phyloP scores from a whole-genome alignment of 1,139 yeast genomes.

The Suhomyces maxii region DNA sequence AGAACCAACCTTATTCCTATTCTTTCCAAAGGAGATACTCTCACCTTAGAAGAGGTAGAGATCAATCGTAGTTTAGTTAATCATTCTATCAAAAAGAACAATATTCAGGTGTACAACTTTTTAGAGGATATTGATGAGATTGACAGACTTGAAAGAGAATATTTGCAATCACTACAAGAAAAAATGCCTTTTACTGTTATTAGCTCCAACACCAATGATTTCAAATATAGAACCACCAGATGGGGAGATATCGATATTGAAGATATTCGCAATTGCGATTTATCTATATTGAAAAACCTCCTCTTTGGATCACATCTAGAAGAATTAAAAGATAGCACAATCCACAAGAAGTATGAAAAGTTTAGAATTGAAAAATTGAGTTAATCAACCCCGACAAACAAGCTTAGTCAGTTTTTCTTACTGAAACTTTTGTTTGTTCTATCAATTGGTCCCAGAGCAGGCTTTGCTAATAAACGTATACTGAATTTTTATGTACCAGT shows the following conservation, averaged over 20 bases:
- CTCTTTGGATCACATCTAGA: constrained; percentile 18
- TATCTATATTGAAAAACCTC: constrained; percentile 12
- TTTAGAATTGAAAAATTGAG: constrained; percentile 13
- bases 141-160: constrained; percentile 11
- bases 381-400: background rate
- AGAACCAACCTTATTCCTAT: constrained; percentile 60
- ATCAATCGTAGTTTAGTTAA: constrained; percentile 45
- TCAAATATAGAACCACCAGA: constrained; percentile 10
- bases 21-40: constrained; percentile 56
- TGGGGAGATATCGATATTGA: constrained; percentile 16
- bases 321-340: constrained; percentile 17
- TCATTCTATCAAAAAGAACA: constrained; percentile 42
- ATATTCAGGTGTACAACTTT: constrained; percentile 54
- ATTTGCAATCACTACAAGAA: constrained; percentile 11
- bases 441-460: too few species aligned
- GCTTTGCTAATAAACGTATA: too few species aligned
- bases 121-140: constrained; percentile 1
- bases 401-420: background rate
- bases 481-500: background rate
- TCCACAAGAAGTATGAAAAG: constrained; percentile 14
- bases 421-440: too few species aligned
- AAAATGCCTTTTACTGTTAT: constrained; percentile 16
- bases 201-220: constrained; percentile 10
- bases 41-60: constrained; percentile 48
- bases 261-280: constrained; percentile 13